Evolutionary conservation across 139 green algal genomes (phyloP), one percentile per base, ranked within the genome.

Genomic region (Chlorella ohadii): DNA sequence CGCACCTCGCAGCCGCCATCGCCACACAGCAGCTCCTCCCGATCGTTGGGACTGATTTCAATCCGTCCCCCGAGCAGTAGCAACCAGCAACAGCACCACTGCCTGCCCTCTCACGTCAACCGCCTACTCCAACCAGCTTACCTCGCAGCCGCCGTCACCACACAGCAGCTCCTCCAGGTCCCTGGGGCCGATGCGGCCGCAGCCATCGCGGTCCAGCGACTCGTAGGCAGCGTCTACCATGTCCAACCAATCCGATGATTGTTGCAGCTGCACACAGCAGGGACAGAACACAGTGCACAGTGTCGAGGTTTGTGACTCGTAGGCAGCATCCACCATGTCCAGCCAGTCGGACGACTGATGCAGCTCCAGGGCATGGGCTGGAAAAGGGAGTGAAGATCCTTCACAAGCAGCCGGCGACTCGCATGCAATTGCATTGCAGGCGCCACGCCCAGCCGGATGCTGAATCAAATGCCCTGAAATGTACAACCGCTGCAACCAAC

Each of bases 121-220:
- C 2, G 34, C 39, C 38, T 23, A 76, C 4, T 4, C 39, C 4
- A 2, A 12, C 11, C 3, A 27, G 33, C 34, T 9, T 11, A 65
- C 44, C 72, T 79, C 19, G 72, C 78, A 82, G 34, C 56, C 65
- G 33, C 68, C 66, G 5, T 87, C 89, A 22, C 80, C 86, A 63
- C 89, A 91, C 19, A 93, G 77, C 63, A 92, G 33, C 36, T 61
- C 51, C 27, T 81, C 47, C 28, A 95, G 84, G 47, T 94, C 92
- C 22, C 89, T 82, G 2, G 63, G 39, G 17, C 72, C 82, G 56
- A 95, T 89, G 67, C 31, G 47, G 41, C 88, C 91, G 77, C 59
- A 79, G 70, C 80, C 63, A 55, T 93, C 90, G 25, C 59, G 38
- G 76, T 95, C 91, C 85, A 93, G 86, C 6, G 76, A 72, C 20